A percentile compares a stretch with the other conserved stretches of the same genome.
Conservation (phyloP, 495 filamentous ascomycete species). For the Bathelium albidoporum region DNA sequence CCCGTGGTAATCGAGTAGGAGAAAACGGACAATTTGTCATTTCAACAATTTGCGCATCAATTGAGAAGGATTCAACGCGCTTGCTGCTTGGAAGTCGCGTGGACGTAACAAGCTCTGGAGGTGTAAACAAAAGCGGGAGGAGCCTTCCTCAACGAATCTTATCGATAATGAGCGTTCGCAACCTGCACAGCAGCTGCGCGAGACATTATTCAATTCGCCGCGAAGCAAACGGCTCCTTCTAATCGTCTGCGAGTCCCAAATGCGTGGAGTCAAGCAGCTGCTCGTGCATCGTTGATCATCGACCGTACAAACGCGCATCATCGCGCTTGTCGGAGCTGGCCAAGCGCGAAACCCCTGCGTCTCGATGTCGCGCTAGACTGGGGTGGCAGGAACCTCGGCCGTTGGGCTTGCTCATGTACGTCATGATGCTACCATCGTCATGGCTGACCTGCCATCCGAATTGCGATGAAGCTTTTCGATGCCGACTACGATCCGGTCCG, state of each 20-base stretch:
- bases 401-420: neutral
- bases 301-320: neutral
- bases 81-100: neutral
- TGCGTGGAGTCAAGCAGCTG: neutral
- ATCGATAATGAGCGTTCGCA: neutral
- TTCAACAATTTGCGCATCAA: neutral
- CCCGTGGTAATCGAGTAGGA: neutral
- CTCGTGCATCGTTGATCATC: neutral
- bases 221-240: neutral
- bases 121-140: slow-evolving; percentile 2
- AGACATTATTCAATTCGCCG: neutral
- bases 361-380: neutral
- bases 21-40: neutral
- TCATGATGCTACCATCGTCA: neutral
- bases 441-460: neutral
- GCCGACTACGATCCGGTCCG: neutral
- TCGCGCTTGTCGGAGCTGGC: neutral
- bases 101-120: neutral
- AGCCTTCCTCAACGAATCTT: neutral
- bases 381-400: neutral
- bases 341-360: neutral
- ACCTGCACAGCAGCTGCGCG: neutral
- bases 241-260: neutral
- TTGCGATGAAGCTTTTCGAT: neutral
- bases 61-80: neutral